Base-by-base conservation (phyloP, 768 basidiomycete genomes). In the Gyrodon lividus region DNA sequence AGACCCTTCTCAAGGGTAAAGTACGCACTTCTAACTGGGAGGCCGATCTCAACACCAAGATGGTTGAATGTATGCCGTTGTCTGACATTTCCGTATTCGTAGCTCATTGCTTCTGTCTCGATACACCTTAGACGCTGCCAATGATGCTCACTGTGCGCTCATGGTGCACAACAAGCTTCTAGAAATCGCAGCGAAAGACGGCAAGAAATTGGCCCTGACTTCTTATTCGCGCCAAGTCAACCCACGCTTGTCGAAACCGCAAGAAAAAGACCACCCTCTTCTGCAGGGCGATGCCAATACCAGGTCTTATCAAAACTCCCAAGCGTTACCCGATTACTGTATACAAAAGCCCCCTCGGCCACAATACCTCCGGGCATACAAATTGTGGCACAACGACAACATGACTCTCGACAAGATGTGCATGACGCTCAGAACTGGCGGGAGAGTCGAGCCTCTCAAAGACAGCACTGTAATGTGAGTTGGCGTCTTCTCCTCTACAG, bases 1-100 rank as follows among this genome's bases (percentile, higher is more conserved):
- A 59, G 51, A 67, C 66, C 2, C 66, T 80, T 35, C 61, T 60
- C 43, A 81, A 80, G 59, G 75, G 74, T 17, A 66, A 64, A 43
- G 78, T 73, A n/a, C 72, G 80, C 26, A 74, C 59, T 35, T 69
- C 74, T 40, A 72, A 80, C 52, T 80, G 79, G 79, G 76, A 77
- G 51, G 61, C 50, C 0, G 38, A 60, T 10, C 70, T 80, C 16
- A 66, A 64, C 12, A 48, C 53, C 34, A 57, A 62, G 46, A 79
- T 78, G 65, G 49, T 72, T 23, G 61, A 69, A 52, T 79, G 76
- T 76, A 23, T 52, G 59, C 4, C 23, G 6, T n/a, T 2, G 7
- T 9, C 31, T 33, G 26, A 37, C 33, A 6, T 20, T n/a, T 13
- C 17, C 48, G 39, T 43, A 22, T 19, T 0, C 9, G 14, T 45